Evolutionary conservation across 1,284 basidiomycete genomes (phyloP), one percentile per base, ranked within the genome.

Genomic region (Pyrrhoderma noxium): DNA sequence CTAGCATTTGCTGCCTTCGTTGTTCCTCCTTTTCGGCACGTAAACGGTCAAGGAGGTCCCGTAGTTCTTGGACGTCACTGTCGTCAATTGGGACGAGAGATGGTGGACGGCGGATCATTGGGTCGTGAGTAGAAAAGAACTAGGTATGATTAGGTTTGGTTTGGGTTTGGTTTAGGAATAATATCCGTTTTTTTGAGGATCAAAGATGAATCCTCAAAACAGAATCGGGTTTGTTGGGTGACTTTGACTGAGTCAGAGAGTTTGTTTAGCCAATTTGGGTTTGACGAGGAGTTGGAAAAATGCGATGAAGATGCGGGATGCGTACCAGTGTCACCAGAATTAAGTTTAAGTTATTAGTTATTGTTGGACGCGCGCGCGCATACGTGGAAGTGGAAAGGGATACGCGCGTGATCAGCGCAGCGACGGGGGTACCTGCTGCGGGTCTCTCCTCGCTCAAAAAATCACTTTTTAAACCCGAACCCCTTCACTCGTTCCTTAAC

Each of bases 61-160:
- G 76, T 40, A 88, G 70, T 56, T 87, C 83, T 67, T 87, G 81
- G 27, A 89, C 80, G 62, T 89, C 86, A 23, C 70, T 65, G 60
- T 88, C 85, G 57, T 70, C 77, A 76, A 89, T 80, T 21, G 75
- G 73, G 57, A 89, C 83, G 54, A 84, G 72, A 1, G 87, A 88
- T 4, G 86, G 86, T 22, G 75, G 71, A 49, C 85, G 72, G 49
- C 87, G 79, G 62, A 89, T 85, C 86, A 89, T 89, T 39, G 23
- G 48, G 57, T 31, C 11, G 27, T 31, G 27, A 31, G 27, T 47
- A 43, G 13, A 14, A 8, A 49, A 43, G 22, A 2, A 34, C 47
- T 43, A 49, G 48, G 21, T 45, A 3, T 25, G 34, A 22, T 19
- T 18, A 34, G 31, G 27, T n/a, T 16, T 2, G 27, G 22, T 31